These are phyloP conservation scores for Spatholobus suberectus DNA, from an alignment of 306 rosid genomes.

Conservation along the genomic window DNA sequence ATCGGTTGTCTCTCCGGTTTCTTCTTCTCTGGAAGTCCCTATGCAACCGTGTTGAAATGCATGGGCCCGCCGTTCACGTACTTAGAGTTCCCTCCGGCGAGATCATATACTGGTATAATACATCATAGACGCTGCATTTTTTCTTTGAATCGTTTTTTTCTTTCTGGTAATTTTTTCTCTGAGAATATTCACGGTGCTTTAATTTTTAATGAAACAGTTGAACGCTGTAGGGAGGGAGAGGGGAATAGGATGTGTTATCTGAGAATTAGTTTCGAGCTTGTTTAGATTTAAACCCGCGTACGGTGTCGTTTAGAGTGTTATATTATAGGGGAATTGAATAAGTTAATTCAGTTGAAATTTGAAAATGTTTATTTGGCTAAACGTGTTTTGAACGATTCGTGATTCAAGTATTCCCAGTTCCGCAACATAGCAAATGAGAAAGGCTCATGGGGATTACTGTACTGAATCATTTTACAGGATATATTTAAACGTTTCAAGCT, in stretches of 20 bases:
- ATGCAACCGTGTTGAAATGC: constrained; percentile 56
- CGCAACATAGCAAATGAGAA: not conserved
- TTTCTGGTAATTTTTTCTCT: not conserved
- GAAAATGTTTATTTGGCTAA: not conserved
- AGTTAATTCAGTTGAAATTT: not conserved
- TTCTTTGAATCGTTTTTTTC: not conserved
- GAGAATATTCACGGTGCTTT: constrained; percentile 11
- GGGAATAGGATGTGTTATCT: constrained; percentile 4
- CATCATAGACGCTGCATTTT: not conserved
- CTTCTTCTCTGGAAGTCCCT: constrained; percentile 52
- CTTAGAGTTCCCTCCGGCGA: constrained; percentile 57
- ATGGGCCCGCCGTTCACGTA: constrained; percentile 72
- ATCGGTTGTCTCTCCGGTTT: constrained; percentile 40
- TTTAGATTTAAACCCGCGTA: not conserved
- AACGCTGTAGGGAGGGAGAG: not conserved
- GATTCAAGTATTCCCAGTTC: not conserved
- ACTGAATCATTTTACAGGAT: not conserved
- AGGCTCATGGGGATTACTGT: not conserved
- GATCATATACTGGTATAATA: constrained; percentile 66
- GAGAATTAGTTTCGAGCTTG: constrained; percentile 22
- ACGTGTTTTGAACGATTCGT: not conserved
- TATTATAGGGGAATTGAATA: not conserved
- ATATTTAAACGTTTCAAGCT: not conserved
- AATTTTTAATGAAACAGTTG: constrained; percentile 44
- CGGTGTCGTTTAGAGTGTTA: not conserved